Conservation (phyloP, 106 monocot species). For the Posidonia australis region DNA sequence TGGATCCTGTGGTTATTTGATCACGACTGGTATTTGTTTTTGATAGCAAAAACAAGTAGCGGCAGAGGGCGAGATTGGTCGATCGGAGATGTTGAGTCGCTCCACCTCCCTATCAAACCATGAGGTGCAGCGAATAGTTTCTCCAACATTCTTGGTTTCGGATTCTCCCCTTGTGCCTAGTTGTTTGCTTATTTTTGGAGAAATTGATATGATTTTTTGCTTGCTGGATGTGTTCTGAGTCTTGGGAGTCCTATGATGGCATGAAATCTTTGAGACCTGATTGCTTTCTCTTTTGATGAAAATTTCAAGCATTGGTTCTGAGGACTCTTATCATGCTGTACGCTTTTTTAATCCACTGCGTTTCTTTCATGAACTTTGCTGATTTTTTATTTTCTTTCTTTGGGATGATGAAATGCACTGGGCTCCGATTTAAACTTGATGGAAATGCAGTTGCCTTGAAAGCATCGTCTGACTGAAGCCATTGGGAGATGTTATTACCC, state of each 20-base stretch:
- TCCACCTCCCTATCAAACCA: slow-evolving; percentile 7
- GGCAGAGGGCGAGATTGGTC: slow-evolving; percentile 27
- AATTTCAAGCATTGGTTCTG: slow-evolving; percentile 38
- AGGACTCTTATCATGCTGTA: slow-evolving; percentile 15
- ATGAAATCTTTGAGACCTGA: slow-evolving; percentile 79
- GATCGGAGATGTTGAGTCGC: slow-evolving; percentile 50
- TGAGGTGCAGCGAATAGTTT: slow-evolving; percentile 39
- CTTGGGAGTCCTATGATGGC: slow-evolving; percentile 41
- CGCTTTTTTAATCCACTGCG: background rate
- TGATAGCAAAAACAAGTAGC: background rate
- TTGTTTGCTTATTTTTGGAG: background rate
- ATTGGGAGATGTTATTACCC: no score
- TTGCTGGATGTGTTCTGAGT: background rate
- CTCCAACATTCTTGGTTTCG: slow-evolving; percentile 20
- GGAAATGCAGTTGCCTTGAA: slow-evolving; percentile 49
- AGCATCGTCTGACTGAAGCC: slow-evolving; percentile 65
- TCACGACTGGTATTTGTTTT: background rate
- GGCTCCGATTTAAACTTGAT: slow-evolving; percentile 42
- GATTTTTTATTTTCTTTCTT: background rate
- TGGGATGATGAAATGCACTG: slow-evolving; percentile 53
- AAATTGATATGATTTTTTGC: background rate
- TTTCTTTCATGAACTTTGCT: no score
- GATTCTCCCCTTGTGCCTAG: background rate
- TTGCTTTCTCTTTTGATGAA: slow-evolving; percentile 24
- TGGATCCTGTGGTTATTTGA: background rate